A percentile compares a stretch with the other conserved stretches of the same genome.
Evolutionary conservation across 2,329 filamentous ascomycete genomes (phyloP).

Genomic region (Lachnellula subtilissima): DNA sequence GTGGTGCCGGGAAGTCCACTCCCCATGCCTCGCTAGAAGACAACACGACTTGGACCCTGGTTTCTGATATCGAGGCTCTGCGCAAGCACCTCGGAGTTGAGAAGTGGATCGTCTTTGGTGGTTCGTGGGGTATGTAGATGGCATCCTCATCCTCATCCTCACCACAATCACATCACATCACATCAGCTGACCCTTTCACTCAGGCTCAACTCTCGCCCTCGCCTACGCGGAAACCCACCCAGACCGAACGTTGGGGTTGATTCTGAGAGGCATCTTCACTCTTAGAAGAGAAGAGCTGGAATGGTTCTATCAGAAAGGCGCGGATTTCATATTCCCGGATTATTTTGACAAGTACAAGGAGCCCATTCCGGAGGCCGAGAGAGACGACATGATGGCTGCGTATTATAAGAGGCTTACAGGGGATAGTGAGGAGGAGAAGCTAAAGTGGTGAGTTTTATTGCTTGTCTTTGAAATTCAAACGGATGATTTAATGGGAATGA

Average conservation of each 20-base stretch:
- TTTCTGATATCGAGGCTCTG: constrained; percentile 42
- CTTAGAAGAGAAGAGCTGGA: constrained; percentile 34
- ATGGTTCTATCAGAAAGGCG: constrained; percentile 32
- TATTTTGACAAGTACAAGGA: constrained; percentile 34
- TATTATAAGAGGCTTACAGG: constrained; percentile 39
- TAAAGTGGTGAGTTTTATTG: constrained; percentile 23
- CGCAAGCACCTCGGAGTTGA: constrained; percentile 37
- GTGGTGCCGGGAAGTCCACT: constrained; percentile 40
- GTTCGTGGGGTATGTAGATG: constrained; percentile 36
- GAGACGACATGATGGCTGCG: constrained; percentile 32
- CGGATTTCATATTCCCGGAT: constrained; percentile 36
- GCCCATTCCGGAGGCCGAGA: constrained; percentile 35
- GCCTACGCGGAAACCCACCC: constrained; percentile 42
- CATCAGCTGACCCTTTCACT: no score
- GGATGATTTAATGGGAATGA: not conserved
- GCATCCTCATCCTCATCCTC: no score
- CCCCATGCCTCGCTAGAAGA: constrained; percentile 37
- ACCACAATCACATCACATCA: no score
- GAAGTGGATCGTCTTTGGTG: constrained; percentile 45
- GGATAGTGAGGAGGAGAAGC: constrained; percentile 25
- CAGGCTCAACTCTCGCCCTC: constrained; percentile 38
- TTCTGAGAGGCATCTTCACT: constrained; percentile 41
- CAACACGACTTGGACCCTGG: constrained; percentile 42
- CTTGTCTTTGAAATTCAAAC: not conserved
- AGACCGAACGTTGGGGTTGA: constrained; percentile 34